Conservation (phyloP, 2,329 filamentous ascomycete species). For the Teratosphaeria gauchensis region DNA sequence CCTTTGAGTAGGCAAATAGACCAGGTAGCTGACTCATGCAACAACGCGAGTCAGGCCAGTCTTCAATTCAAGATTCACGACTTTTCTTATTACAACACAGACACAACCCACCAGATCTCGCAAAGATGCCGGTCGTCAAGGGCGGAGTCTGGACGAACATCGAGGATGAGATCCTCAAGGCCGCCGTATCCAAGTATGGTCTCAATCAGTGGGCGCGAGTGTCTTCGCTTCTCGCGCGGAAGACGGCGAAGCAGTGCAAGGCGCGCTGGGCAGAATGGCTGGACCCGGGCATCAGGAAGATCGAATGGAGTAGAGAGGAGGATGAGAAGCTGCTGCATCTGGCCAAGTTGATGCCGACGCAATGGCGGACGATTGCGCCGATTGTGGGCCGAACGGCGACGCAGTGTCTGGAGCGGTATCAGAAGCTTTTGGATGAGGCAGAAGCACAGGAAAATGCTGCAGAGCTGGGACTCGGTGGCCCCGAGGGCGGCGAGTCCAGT, state of each 20-base stretch:
- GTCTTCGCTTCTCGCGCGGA: slow-evolving; percentile 89
- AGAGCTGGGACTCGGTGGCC: slow-evolving; percentile 72
- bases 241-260: slow-evolving; percentile 98
- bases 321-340: slow-evolving; percentile 95
- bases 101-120: neutral
- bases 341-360: slow-evolving; percentile 96
- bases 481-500: slow-evolving; percentile 73
- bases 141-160: slow-evolving; percentile 62
- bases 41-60: neutral
- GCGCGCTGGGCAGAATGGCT: slow-evolving; percentile 98
- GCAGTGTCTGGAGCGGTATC: slow-evolving; percentile 93
- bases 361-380: slow-evolving; percentile 97
- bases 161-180: slow-evolving; percentile 94
- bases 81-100: neutral
- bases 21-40: too few species aligned
- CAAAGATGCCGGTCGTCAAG: slow-evolving; percentile 55
- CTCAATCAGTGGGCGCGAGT: slow-evolving; percentile 98
- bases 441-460: slow-evolving; percentile 76
- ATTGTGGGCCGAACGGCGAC: slow-evolving; percentile 94
- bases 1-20: too few species aligned
- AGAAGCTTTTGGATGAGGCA: slow-evolving; percentile 91
- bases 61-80: neutral
- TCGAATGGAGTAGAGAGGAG: slow-evolving; percentile 97
- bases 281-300: slow-evolving; percentile 94
- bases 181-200: slow-evolving; percentile 86